Percentiles rank a stretch among this genome's conserved stretches.
phyloP scores from a whole-genome alignment of 805 yeast genomes.

The Hanseniaspora hatyaiensis region DNA sequence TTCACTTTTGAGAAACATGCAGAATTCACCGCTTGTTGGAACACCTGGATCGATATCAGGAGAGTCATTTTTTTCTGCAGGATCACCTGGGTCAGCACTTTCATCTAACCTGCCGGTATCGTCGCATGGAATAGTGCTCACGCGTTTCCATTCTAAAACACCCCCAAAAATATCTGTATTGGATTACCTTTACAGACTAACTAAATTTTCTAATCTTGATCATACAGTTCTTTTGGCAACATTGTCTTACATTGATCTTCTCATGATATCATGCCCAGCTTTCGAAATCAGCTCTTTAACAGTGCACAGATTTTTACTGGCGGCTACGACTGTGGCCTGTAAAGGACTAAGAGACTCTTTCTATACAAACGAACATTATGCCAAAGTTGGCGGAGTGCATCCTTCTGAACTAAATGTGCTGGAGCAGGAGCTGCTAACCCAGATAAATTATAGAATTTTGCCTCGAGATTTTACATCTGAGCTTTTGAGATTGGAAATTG shows the following conservation, averaged over 20 bases:
- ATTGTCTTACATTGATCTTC: conserved; percentile 80
- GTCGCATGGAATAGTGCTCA: conserved; percentile 36
- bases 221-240: conserved; percentile 70
- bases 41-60: conserved; percentile 4
- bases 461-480: conserved; percentile 38
- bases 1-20: neutral
- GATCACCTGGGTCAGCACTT: neutral
- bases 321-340: conserved; percentile 82
- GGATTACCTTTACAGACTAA: conserved; percentile 62
- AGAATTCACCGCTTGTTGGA: neutral
- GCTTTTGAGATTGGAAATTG: conserved; percentile 31
- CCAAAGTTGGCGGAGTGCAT: conserved; percentile 90
- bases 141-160: conserved; percentile 85
- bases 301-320: conserved; percentile 79
- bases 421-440: conserved; percentile 73
- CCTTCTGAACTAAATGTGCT: conserved; percentile 69
- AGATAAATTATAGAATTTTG: conserved; percentile 68
- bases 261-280: conserved; percentile 62
- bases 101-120: conserved; percentile 18
- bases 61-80: conserved; percentile 1
- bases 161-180: conserved; percentile 79
- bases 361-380: conserved; percentile 86
- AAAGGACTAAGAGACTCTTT: conserved; percentile 89
- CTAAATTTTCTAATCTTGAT: conserved; percentile 76
- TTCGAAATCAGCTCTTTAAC: conserved; percentile 84